Base-by-base conservation (phyloP, 2,329 filamentous ascomycete genomes). In the Penicillium hordei region DNA sequence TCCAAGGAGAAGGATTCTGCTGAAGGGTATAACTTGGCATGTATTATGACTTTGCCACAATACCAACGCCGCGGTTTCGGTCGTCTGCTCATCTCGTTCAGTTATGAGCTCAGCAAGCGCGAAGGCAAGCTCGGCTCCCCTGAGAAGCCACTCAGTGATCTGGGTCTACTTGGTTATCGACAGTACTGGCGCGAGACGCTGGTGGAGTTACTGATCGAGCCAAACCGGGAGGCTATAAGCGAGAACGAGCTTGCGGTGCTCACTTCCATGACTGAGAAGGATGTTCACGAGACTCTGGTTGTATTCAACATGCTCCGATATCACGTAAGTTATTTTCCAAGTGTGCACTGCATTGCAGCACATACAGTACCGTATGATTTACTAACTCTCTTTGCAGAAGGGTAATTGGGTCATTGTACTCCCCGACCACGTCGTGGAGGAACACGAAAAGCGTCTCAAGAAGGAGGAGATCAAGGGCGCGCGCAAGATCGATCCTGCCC, bases 151-250 rank as follows among this genome's bases (percentile, higher is more conserved):
- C 84, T 99, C 2, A 96, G 91, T 36, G 94, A 99, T 82, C 75
- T 99, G 56, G 94, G 94, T 63, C 82, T 99, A 19, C 81, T 99
- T 29, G 93, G 93, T 67, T 99, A 99, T 75, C 87, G 94, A 49
- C 93, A 96, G 63, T 99, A 96, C 77, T 99, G 94, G 94, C 92
- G 93, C 31, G 94, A 99, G 74, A 92, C 91, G 48, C 90, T 99
- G 36, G 83, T 97, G 5, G 93, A 97, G 59, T 74, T 96, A 15
- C 81, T 99, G n/a, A 78, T 95, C 46, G 88, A 88, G 48, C 83
- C 83, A 49, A 87, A 87, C 59, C 87, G 89, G 8, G 75, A 78
- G 55, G 65, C 70, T 19, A 88, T 90, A 53, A 96, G 89, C 56
- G 93, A 97, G 53, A 93, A 97, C 68, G 86, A 90, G 49, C 85